These are phyloP conservation scores for Pseudogymnoascus sp. DNA, from an alignment of 2,329 filamentous ascomycete species.

Conservation along the genomic window DNA sequence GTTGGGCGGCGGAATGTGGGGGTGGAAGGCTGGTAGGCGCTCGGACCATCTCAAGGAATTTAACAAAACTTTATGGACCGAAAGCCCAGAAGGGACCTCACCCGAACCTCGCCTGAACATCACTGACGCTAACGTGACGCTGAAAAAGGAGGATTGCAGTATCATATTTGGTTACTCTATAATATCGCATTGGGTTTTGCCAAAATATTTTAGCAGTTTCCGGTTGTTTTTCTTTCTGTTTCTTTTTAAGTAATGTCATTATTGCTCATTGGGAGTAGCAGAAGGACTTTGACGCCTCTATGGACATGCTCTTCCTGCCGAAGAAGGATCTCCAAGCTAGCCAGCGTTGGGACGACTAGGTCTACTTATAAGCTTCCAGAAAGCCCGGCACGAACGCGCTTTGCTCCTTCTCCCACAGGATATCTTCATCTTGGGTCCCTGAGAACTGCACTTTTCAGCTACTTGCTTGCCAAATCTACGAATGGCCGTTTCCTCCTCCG, in stretches of 20 bases:
- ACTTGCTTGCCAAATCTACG: conserved; percentile 78
- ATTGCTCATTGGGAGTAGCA: conserved; percentile 17
- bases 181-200: not conserved
- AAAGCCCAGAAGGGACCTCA: not conserved
- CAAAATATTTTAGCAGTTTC: not conserved
- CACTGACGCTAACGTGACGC: not conserved
- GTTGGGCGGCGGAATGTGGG: conserved; percentile 5
- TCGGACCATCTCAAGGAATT: not conserved
- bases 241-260: not conserved
- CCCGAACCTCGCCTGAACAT: not conserved
- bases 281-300: conserved; percentile 13
- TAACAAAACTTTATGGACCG: not conserved
- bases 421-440: conserved; percentile 88
- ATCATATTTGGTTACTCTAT: not conserved
- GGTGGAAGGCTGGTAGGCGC: conserved; percentile 5
- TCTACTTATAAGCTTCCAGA: conserved; percentile 33
- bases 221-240: not conserved
- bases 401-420: conserved; percentile 92
- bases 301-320: conserved; percentile 24
- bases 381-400: conserved; percentile 66
- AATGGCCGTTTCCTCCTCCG: conserved; percentile 84
- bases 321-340: conserved; percentile 4
- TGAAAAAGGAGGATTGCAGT: not conserved
- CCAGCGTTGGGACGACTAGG: conserved; percentile 9
- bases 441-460: conserved; percentile 92